A percentile compares a stretch with the other conserved stretches of the same genome.
These are phyloP conservation scores for Phaeotremella fagi DNA, from an alignment of 768 basidiomycete species.

Conservation along the genomic window DNA sequence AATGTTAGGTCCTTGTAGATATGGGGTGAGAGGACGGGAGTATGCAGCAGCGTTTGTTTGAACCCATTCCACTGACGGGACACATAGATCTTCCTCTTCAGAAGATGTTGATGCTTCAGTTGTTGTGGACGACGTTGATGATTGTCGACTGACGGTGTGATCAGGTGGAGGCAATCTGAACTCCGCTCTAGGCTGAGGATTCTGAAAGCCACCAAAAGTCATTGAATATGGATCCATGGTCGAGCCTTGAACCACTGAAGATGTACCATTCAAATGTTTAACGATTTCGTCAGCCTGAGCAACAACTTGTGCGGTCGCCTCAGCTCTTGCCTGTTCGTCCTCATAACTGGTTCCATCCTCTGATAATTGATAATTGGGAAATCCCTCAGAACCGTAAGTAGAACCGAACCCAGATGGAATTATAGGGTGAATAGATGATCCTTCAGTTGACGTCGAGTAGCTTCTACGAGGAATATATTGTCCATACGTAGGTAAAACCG, in stretches of 20 bases:
- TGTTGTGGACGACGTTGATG: constrained; percentile 25
- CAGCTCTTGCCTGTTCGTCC: constrained; percentile 1
- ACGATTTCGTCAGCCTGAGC: constrained; percentile 39
- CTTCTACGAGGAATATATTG: constrained; percentile 26
- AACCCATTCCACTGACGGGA: constrained; percentile 42
- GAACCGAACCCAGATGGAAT: constrained; percentile 31
- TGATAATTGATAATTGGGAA: constrained; percentile 13
- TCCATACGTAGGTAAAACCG: no score
- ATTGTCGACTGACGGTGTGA: constrained; percentile 25
- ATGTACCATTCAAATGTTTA: constrained; percentile 33
- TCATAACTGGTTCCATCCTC: constrained; percentile 2
- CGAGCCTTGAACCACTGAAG: constrained; percentile 27
- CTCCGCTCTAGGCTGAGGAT: background rate
- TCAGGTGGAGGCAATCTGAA: constrained; percentile 17
- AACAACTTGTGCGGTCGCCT: constrained; percentile 28
- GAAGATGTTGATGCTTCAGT: constrained; percentile 35
- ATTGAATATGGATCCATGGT: constrained; percentile 13
- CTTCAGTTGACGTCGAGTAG: constrained; percentile 32
- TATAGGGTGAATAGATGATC: constrained; percentile 16
- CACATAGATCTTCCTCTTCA: constrained; percentile 40
- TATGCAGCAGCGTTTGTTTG: background rate
- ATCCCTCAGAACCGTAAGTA: constrained; percentile 40
- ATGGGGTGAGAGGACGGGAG: constrained; percentile 3
- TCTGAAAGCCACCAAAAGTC: constrained; percentile 19
- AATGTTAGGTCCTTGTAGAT: constrained; percentile 4